Percentiles rank a stretch among this genome's conserved stretches.
Conservation (phyloP, 495 filamentous ascomycete species). For the Penicillium waksmanii region DNA sequence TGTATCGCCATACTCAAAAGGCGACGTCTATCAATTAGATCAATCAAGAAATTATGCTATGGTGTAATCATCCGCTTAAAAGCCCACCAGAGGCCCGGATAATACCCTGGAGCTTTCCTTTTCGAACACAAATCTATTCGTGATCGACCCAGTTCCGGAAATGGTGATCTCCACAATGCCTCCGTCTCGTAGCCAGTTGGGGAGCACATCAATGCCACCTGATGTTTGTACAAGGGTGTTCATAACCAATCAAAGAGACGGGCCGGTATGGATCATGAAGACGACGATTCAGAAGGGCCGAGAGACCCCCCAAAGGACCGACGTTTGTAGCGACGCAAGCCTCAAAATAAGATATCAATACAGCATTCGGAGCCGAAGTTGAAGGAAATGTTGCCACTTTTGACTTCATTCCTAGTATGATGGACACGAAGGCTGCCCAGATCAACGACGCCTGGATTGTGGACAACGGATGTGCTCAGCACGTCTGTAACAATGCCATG, state of each 20-base stretch:
- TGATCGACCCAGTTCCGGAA: no score
- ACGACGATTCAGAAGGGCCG: slow-evolving; percentile 1
- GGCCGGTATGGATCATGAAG: slow-evolving; percentile 14
- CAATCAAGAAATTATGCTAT: no score
- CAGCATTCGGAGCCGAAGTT: slow-evolving; percentile 15
- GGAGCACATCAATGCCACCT: no score
- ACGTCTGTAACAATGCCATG: slow-evolving; percentile 16
- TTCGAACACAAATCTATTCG: no score
- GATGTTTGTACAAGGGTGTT: no score
- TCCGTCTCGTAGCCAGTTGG: no score
- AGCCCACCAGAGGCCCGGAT: no score
- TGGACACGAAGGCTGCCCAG: slow-evolving; percentile 12
- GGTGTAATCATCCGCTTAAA: no score
- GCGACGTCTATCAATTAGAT: no score
- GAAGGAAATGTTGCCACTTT: slow-evolving; percentile 16
- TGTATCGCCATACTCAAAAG: no score
- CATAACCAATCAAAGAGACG: slow-evolving; percentile 16
- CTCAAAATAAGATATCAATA: slow-evolving; percentile 15
- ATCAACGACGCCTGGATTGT: slow-evolving; percentile 20
- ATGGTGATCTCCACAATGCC: no score
- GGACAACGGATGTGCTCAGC: slow-evolving; percentile 20
- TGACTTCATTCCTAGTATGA: slow-evolving; percentile 13
- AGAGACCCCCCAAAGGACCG: slow-evolving; percentile 16
- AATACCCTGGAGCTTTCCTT: no score
- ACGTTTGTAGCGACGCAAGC: slow-evolving; percentile 17